Evolutionary conservation across 768 basidiomycete species (phyloP), one percentile per base, ranked within the genome.

Genomic region (Tylopilus plumbeoviolaceoides): DNA sequence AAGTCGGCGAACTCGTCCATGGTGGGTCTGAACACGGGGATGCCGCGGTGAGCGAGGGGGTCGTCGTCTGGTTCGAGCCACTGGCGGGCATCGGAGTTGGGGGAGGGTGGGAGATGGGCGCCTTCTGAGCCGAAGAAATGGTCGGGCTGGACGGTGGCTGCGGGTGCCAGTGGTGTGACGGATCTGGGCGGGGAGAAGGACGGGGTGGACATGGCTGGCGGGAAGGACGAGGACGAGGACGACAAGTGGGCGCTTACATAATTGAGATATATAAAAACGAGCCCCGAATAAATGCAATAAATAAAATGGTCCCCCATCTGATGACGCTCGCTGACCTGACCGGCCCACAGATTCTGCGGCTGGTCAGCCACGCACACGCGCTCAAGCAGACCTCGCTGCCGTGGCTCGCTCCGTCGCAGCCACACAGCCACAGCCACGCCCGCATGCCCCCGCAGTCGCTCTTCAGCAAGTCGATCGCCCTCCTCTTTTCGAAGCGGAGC

Each of bases 1-100:
- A 98, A 98, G 70, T 94, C 90, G 56, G 76, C 68, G 61, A 97
- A 97, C 62, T 98, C 92, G 47, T 87, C 85, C 83, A 95, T 87
- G 2, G 88, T 83, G 9, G 97, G 97, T 66, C 84, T 88, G 79
- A 99, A 99, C 11, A 99, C 93, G 6, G 95, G 97, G 43, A 98
- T 95, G 35, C 95, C 97, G 45, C 89, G 87, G 61, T 85, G 81
- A 0, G 90, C 89, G 27, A 84, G 64, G 23, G 83, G 88, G 74
- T 92, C 91, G 62, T 91, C 88, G 27, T 77, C 76, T n/a, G 91
- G 91, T 59, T 83, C 80, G 31, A 91, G 74, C 82, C 84, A 89
- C 35, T 77, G 73, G 56, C 78, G 78, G 27, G 80, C 81, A 56
- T 82, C 79, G 2, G 84, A 84, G 55, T 77, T 67, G 10, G 86